Evolutionary conservation across 78 protist species (phyloP).

Genomic region (Guillardia theta): DNA sequence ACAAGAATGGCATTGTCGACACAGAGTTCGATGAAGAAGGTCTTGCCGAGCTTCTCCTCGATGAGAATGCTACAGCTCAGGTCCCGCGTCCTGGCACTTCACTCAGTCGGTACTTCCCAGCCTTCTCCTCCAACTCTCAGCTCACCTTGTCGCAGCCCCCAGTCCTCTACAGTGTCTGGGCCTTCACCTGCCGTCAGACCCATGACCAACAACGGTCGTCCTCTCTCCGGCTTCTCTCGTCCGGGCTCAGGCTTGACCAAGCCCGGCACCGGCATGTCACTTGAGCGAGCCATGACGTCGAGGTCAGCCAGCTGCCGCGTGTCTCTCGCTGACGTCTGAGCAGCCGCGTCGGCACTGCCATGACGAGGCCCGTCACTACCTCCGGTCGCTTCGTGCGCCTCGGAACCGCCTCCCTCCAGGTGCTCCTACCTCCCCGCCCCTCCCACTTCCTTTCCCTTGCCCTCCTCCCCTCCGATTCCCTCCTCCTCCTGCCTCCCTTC

Average conservation of each 20-base stretch:
- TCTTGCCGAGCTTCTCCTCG: slow-evolving; percentile 66
- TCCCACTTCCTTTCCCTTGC: not conserved
- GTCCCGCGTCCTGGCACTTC: slow-evolving; percentile 44
- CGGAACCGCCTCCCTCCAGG: slow-evolving; percentile 77
- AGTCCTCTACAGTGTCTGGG: no score
- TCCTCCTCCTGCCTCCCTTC: not conserved
- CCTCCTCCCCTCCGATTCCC: not conserved
- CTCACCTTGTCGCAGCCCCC: no score
- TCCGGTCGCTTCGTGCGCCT: slow-evolving; percentile 69
- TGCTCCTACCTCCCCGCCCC: no score
- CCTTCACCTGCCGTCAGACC: slow-evolving; percentile 58
- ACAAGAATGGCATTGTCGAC: slow-evolving; percentile 55
- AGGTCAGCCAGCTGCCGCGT: not conserved
- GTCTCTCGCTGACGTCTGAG: not conserved
- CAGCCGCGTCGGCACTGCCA: not conserved
- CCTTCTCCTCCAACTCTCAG: no score
- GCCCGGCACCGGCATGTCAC: not conserved
- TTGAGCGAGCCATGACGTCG: not conserved
- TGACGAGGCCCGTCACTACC: not conserved
- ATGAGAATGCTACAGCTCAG: slow-evolving; percentile 58
- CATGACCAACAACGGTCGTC: slow-evolving; percentile 65
- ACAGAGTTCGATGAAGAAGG: slow-evolving; percentile 73
- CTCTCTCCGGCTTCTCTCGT: slow-evolving; percentile 75
- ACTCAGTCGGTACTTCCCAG: not conserved
- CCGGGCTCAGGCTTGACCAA: slow-evolving; percentile 86